These are phyloP conservation scores for Aphanocladium album DNA, from an alignment of 2,329 filamentous ascomycete genomes.

Conservation along the genomic window DNA sequence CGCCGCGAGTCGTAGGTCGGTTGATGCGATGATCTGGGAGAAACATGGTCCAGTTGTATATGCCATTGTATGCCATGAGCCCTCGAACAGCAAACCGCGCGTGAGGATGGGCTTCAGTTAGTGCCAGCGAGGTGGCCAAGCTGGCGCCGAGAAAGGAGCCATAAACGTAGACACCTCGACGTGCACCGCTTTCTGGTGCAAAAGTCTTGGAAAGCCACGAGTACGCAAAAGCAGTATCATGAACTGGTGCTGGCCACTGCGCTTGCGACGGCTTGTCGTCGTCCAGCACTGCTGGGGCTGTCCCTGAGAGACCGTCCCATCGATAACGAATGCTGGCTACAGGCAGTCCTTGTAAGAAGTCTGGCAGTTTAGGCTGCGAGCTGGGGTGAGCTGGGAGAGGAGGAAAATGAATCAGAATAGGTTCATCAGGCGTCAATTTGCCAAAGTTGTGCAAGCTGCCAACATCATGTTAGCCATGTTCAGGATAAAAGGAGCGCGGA, in stretches of 20 bases:
- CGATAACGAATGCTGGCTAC: constrained; percentile 56
- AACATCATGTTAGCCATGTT: not conserved
- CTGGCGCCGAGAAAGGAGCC: constrained; percentile 55
- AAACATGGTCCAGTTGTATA: constrained; percentile 62
- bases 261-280: constrained; percentile 21
- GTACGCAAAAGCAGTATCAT: constrained; percentile 52
- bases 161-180: constrained; percentile 42
- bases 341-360: constrained; percentile 38
- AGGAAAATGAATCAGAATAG: constrained; percentile 53
- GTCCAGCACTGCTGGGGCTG: constrained; percentile 11
- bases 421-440: constrained; percentile 31
- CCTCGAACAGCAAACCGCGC: constrained; percentile 45
- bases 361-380: constrained; percentile 29
- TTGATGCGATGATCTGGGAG: constrained; percentile 48
- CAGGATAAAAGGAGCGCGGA: constrained; percentile 1
- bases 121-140: constrained; percentile 50
- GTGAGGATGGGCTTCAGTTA: constrained; percentile 48
- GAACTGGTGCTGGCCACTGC: constrained; percentile 52
- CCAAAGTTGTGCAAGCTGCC: constrained; percentile 48
- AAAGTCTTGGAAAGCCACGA: constrained; percentile 46
- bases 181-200: constrained; percentile 27
- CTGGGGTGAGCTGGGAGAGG: constrained; percentile 33
- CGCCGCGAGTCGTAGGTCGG: constrained; percentile 17
- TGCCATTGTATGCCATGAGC: constrained; percentile 52
- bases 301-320: constrained; percentile 36